Conservation (phyloP, 331 rosid genomes). For the Malus hybrid region DNA sequence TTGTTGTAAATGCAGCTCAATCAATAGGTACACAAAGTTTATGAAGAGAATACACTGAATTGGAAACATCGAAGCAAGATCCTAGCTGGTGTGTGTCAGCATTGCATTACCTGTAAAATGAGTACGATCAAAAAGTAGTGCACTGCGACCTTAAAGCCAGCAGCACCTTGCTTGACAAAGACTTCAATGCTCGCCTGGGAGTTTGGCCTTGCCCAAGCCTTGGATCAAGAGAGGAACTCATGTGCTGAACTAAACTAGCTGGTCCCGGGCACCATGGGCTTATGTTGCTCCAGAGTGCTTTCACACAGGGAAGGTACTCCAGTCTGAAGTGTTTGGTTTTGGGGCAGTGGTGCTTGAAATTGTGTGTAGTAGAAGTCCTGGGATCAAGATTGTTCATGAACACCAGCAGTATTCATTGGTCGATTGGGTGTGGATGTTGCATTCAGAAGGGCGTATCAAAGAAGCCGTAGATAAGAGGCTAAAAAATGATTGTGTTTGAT, state of each 20-base stretch:
- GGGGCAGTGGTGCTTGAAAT: slow-evolving; percentile 54
- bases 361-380: slow-evolving; percentile 33
- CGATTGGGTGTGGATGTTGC: slow-evolving; percentile 54
- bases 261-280: slow-evolving; percentile 43
- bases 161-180: slow-evolving; percentile 34
- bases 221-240: slow-evolving; percentile 43
- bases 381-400: slow-evolving; percentile 7
- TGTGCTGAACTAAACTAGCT: slow-evolving; percentile 36
- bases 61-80: slow-evolving; percentile 35
- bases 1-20: not conserved
- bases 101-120: slow-evolving; percentile 43
- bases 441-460: slow-evolving; percentile 28
- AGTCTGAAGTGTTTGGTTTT: slow-evolving; percentile 47
- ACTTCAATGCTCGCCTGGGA: slow-evolving; percentile 47
- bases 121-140: slow-evolving; percentile 38
- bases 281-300: slow-evolving; percentile 56
- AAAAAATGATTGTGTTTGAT: slow-evolving; percentile 10
- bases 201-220: slow-evolving; percentile 49
- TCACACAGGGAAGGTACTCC: slow-evolving; percentile 49
- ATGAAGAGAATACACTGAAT: slow-evolving; percentile 13
- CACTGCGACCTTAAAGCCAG: slow-evolving; percentile 49
- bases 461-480: slow-evolving; percentile 35
- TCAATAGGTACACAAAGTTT: not conserved
- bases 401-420: slow-evolving; percentile 20
- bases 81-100: slow-evolving; percentile 41